Evolutionary conservation across 306 rosid species (phyloP).

Genomic region (Glycyrrhiza uralensis): DNA sequence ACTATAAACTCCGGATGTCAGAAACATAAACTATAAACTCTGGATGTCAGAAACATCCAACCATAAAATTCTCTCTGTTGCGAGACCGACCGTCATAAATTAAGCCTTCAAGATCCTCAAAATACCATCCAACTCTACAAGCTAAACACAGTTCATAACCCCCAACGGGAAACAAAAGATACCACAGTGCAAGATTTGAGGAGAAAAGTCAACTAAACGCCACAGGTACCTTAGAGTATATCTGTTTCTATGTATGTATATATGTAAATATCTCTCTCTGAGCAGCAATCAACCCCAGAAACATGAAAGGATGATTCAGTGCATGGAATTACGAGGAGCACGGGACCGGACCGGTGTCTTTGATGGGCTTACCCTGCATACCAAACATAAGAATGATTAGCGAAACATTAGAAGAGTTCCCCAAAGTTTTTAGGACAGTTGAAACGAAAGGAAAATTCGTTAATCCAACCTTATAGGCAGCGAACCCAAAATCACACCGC

Average conservation of each 20-base stretch:
- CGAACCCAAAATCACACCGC: conserved; percentile 93
- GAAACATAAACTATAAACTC: conserved; percentile 37
- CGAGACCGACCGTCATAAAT: conserved; percentile 43
- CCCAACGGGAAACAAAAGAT: conserved; percentile 29
- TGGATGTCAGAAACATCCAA: conserved; percentile 41
- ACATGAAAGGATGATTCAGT: conserved; percentile 41
- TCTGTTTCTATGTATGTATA: conserved; percentile 65
- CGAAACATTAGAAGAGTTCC: background rate
- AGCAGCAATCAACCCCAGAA: conserved; percentile 35
- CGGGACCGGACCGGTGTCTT: conserved; percentile 89
- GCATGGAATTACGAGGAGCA: conserved; percentile 45
- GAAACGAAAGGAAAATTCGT: conserved; percentile 28
- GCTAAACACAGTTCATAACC: conserved; percentile 42
- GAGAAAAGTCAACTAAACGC: conserved; percentile 46
- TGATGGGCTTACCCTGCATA: conserved; percentile 85
- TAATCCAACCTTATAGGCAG: conserved; percentile 84
- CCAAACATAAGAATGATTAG: background rate
- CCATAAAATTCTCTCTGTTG: conserved; percentile 28
- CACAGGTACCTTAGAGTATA: conserved; percentile 47
- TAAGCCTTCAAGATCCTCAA: conserved; percentile 59
- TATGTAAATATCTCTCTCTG: conserved; percentile 60
- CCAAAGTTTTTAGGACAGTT: background rate
- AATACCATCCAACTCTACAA: conserved; percentile 66
- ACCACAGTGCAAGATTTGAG: conserved; percentile 34
- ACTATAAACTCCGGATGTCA: conserved; percentile 27